A percentile compares a stretch with the other conserved stretches of the same genome.
Evolutionary conservation across 2,329 filamentous ascomycete species (phyloP).

Genomic region (Penicillium rolfsii): DNA sequence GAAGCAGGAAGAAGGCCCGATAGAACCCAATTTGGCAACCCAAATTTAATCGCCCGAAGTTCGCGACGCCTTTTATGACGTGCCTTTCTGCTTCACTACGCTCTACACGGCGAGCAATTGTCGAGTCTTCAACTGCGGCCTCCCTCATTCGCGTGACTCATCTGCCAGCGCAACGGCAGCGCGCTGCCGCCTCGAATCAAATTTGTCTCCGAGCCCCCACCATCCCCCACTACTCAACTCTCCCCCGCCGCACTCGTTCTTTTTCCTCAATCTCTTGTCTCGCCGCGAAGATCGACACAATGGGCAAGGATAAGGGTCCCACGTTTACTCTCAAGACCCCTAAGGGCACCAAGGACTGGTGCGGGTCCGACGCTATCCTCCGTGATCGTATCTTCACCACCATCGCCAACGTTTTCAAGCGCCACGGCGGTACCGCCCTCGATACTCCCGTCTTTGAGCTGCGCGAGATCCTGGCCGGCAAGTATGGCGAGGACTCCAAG

Average conservation of each 20-base stretch:
- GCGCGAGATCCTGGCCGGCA: slow-evolving; percentile 81
- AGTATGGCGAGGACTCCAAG: slow-evolving; percentile 91
- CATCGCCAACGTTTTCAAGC: slow-evolving; percentile 79
- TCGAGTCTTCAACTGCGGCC: slow-evolving; percentile 20
- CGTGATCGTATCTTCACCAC: slow-evolving; percentile 77
- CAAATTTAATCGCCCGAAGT: slow-evolving; percentile 17
- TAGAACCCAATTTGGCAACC: slow-evolving; percentile 18
- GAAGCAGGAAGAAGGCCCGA: slow-evolving; percentile 24
- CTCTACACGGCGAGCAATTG: slow-evolving; percentile 38
- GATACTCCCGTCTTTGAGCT: slow-evolving; percentile 86
- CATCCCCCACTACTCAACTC: slow-evolving; percentile 34
- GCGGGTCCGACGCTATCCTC: slow-evolving; percentile 76
- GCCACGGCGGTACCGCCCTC: slow-evolving; percentile 76
- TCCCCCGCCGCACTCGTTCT: slow-evolving; percentile 32
- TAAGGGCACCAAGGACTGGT: slow-evolving; percentile 89
- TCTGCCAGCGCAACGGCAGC: slow-evolving; percentile 25
- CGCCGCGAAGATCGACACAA: slow-evolving; percentile 26
- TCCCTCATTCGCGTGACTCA: slow-evolving; percentile 25
- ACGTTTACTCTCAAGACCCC: slow-evolving; percentile 78
- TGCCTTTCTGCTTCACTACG: slow-evolving; percentile 30
- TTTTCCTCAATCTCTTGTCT: slow-evolving; percentile 28
- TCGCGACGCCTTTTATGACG: slow-evolving; percentile 37
- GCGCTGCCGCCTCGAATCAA: slow-evolving; percentile 31
- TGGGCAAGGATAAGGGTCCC: slow-evolving; percentile 46
- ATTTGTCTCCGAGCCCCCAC: slow-evolving; percentile 34